A percentile compares a stretch with the other conserved stretches of the same genome.
phyloP scores from a whole-genome alignment of 441 rosid species.

The Jatropha podagrica region DNA sequence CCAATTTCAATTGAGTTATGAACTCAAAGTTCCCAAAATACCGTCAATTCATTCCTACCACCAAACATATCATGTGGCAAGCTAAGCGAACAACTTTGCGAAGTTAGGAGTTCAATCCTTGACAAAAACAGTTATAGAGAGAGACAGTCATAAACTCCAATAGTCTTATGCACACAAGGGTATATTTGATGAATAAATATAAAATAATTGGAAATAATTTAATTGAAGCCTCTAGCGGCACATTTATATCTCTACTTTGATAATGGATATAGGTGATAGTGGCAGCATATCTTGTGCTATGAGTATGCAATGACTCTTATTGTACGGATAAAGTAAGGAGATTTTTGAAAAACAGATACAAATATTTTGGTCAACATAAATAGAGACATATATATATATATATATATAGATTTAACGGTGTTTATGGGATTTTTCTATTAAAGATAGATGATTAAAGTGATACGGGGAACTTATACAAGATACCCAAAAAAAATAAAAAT shows the following conservation, averaged over 20 bases:
- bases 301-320: background rate
- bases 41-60: too few relatives aligned
- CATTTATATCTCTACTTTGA: background rate
- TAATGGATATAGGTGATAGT: background rate
- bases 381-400: background rate
- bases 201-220: background rate
- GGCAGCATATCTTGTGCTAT: background rate
- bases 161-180: too few relatives aligned
- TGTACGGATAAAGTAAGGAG: conserved; percentile 5
- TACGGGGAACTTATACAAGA: background rate
- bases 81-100: too few relatives aligned
- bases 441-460: conserved; percentile 13
- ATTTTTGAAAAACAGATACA: background rate
- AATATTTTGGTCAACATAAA: background rate
- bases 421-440: conserved; percentile 4
- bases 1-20: too few relatives aligned
- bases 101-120: too few relatives aligned
- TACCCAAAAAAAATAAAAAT: background rate
- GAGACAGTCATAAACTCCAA: too few relatives aligned
- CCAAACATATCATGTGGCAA: too few relatives aligned
- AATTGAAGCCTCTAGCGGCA: background rate
- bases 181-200: too few relatives aligned
- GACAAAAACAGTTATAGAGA: too few relatives aligned
- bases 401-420: background rate
- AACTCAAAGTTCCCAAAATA: too few relatives aligned